Conservation (phyloP, 768 basidiomycete genomes). For the Naganishia onofrii region DNA sequence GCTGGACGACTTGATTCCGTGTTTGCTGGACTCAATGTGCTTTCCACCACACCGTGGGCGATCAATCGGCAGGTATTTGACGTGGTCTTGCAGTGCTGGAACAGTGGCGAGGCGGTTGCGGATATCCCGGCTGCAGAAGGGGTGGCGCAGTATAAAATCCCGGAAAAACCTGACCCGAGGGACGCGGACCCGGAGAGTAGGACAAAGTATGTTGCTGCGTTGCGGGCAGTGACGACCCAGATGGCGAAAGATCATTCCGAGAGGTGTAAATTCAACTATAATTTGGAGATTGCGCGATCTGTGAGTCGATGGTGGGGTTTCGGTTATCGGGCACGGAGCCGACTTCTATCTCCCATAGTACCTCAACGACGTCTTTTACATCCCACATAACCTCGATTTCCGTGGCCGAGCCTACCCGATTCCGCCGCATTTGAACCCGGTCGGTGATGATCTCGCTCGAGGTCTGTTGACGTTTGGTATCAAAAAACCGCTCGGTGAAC, state of each 20-base stretch:
- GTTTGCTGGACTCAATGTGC: conserved; percentile 81
- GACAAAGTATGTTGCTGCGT: conserved; percentile 60
- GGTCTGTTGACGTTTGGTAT: conserved; percentile 81
- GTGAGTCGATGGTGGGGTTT: conserved; percentile 4
- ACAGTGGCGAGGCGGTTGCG: conserved; percentile 72
- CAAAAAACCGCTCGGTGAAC: conserved; percentile 71
- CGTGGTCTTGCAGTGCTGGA: conserved; percentile 76
- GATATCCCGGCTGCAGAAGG: conserved; percentile 79
- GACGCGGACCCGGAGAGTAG: conserved; percentile 61
- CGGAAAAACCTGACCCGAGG: conserved; percentile 58
- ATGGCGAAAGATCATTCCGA: conserved; percentile 85
- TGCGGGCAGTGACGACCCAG: conserved; percentile 59
- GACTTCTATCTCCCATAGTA: conserved; percentile 53
- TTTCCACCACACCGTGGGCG: conserved; percentile 84
- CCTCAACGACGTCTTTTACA: conserved; percentile 79
- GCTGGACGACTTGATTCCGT: conserved; percentile 76
- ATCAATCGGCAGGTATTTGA: conserved; percentile 78
- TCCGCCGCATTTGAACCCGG: conserved; percentile 90
- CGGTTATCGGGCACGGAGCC: background rate
- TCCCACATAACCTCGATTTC: conserved; percentile 96
- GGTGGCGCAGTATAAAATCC: conserved; percentile 50
- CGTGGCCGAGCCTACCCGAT: conserved; percentile 95
- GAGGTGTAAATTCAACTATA: conserved; percentile 89
- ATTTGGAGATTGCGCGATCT: conserved; percentile 89
- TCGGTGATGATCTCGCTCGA: conserved; percentile 85